phyloP scores from a whole-genome alignment of 441 rosid species.

The Theobroma grandiflorum region DNA sequence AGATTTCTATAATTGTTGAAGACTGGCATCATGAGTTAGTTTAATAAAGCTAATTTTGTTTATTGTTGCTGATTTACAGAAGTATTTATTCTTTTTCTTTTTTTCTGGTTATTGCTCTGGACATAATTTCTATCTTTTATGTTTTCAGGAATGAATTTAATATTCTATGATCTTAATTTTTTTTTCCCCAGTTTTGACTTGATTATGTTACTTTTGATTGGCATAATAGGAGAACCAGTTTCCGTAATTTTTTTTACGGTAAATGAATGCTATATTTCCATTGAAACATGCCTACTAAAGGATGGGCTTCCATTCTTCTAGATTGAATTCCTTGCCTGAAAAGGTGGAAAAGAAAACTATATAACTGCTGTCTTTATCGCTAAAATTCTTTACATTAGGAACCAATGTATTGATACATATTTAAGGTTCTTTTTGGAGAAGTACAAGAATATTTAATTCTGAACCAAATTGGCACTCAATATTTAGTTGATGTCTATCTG shows the following conservation, averaged over 20 bases:
- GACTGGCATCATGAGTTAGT: background rate
- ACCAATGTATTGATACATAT: too few species aligned
- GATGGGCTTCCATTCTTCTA: background rate
- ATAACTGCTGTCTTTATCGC: background rate
- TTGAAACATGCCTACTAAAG: background rate
- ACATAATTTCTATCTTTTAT: background rate
- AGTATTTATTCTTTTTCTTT: background rate
- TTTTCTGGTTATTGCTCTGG: background rate
- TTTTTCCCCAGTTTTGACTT: constrained; percentile 1
- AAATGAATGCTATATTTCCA: background rate
- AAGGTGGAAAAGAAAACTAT: background rate
- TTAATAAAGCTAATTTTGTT: background rate
- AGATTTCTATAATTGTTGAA: too few species aligned
- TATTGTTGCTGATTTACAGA: background rate
- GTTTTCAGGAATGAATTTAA: background rate
- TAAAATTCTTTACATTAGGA: background rate
- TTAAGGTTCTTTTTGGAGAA: background rate
- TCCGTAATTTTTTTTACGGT: background rate
- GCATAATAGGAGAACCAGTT: background rate
- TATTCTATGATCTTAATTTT: background rate
- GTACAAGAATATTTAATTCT: background rate
- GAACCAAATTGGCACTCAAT: background rate
- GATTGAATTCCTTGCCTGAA: background rate
- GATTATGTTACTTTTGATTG: background rate
- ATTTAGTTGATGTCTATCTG: background rate